Evolutionary conservation across 352 stramenopile species (phyloP), one percentile per base, ranked within the genome.

Genomic region (Phytophthora vignae): DNA sequence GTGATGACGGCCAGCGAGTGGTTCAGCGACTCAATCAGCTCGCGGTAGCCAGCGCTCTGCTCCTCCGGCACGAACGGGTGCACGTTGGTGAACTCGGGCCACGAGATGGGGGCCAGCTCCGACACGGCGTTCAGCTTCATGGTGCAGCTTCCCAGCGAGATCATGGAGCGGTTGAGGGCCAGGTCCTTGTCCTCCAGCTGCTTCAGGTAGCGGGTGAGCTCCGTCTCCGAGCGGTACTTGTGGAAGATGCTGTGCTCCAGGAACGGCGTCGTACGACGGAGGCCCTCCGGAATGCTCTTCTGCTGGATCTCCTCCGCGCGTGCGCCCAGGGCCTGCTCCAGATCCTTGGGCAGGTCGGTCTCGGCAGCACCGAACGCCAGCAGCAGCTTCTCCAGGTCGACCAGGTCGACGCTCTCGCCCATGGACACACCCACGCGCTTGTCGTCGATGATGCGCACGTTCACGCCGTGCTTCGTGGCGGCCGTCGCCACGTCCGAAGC

Each of bases 61-160:
- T 99, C 88, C 38, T 87, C 78, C 21, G 98, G 98, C 21, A 91
- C 98, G 73, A 99, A 99, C 38, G 98, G 98, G 74, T 99, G 98
- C 50, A 99, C 94, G 77, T 99, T 97, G 54, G 88, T 95, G 78
- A 99, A 99, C 73, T 99, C 96, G 36, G 86, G 88, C 98, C 98
- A 99, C 12, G 97, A 98, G 12, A 99, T 86, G 2, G 98, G 97
- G 44, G 98, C 93, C 82, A 99, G 95, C 84, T 99, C 97, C 60
- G 90, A 91, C 19, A 98, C 98, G 31, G 97, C 95, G 76, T 99
- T 99, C 10, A 99, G 88, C 85, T 99, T 99, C 98, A 99, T 99
- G n/a, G 98, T 99, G 77, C 98, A 99, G 19, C 97, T 99, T 49
- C 98, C 98, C 6, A 99, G 88, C 42, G 97, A 98, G 81, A 99